Conservation (phyloP, 208 protist species). For the Crithidia brevicula region DNA sequence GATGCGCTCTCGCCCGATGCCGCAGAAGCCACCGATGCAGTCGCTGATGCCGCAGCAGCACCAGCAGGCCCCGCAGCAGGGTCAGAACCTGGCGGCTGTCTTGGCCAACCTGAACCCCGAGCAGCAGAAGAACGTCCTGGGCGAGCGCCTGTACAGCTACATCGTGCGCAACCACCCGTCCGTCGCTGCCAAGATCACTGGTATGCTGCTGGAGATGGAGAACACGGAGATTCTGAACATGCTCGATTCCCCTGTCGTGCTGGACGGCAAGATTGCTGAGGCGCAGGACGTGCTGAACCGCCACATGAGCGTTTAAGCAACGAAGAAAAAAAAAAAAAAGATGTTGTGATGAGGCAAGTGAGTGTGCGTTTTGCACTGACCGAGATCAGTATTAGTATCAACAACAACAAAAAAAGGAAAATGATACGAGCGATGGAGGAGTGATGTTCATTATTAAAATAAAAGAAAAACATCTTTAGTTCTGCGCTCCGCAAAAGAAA, state of each 20-base stretch:
- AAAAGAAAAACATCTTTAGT: no score
- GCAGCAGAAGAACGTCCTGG: constrained; percentile 96
- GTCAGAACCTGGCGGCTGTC: constrained; percentile 71
- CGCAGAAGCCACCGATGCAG: constrained; percentile 72
- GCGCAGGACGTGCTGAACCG: constrained; percentile 95
- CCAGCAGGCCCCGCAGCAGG: constrained; percentile 40
- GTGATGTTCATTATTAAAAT: no score
- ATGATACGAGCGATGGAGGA: background rate
- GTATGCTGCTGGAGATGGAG: constrained; percentile 99
- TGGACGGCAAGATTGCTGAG: constrained; percentile 97
- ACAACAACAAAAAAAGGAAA: background rate
- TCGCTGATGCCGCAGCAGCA: constrained; percentile 64
- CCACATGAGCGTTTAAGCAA: constrained; percentile 83
- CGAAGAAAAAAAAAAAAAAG: no score
- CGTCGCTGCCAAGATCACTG: constrained; percentile 98
- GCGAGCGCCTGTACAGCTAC: constrained; percentile 96
- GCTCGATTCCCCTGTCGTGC: constrained; percentile 90
- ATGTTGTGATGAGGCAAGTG: no score
- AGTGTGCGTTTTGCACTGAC: no score
- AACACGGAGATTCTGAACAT: constrained; percentile 96
- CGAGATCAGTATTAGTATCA: no score
- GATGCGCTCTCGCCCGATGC: constrained; percentile 61
- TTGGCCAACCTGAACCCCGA: constrained; percentile 76
- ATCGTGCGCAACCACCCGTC: constrained; percentile 89
- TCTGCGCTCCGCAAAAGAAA: constrained; percentile 9